Conservation (phyloP, 768 basidiomycete species). For the Termitomyces sp. region DNA sequence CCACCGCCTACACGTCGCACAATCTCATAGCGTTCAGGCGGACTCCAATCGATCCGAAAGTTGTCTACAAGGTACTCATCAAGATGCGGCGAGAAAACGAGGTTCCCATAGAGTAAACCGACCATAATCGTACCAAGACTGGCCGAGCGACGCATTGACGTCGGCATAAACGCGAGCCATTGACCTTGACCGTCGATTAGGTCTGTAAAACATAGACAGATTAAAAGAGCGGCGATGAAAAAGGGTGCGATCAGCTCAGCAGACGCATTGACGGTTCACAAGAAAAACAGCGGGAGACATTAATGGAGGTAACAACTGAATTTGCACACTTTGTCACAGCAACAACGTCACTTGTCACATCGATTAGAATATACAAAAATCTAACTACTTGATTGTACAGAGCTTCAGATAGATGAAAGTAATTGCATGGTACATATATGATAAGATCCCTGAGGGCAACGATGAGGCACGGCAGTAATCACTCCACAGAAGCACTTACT, state of each 20-base stretch:
- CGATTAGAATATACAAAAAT: neutral
- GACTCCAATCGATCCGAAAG: conserved; percentile 56
- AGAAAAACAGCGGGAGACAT: conserved; percentile 9
- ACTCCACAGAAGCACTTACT: neutral
- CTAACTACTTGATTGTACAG: conserved; percentile 2
- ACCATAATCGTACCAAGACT: conserved; percentile 63
- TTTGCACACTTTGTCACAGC: conserved; percentile 6
- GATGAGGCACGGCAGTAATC: neutral
- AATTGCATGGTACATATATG: conserved; percentile 1
- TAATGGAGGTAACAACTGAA: conserved; percentile 5
- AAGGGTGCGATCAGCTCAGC: conserved; percentile 11
- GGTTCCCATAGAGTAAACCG: conserved; percentile 10
- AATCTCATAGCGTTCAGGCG: conserved; percentile 64
- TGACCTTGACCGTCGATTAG: conserved; percentile 8
- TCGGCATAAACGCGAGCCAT: conserved; percentile 51
- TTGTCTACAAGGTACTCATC: conserved; percentile 33
- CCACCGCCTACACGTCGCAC: conserved; percentile 59
- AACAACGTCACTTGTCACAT: conserved; percentile 7
- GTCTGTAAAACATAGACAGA: conserved; percentile 2
- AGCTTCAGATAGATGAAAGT: conserved; percentile 4
- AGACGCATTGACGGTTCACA: conserved; percentile 12
- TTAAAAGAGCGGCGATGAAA: conserved; percentile 4
- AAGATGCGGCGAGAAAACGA: neutral
- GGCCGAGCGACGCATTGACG: conserved; percentile 53
- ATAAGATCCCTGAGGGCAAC: neutral